Base-by-base conservation (phyloP, 148 eudicot species). In the Silene conica region DNA sequence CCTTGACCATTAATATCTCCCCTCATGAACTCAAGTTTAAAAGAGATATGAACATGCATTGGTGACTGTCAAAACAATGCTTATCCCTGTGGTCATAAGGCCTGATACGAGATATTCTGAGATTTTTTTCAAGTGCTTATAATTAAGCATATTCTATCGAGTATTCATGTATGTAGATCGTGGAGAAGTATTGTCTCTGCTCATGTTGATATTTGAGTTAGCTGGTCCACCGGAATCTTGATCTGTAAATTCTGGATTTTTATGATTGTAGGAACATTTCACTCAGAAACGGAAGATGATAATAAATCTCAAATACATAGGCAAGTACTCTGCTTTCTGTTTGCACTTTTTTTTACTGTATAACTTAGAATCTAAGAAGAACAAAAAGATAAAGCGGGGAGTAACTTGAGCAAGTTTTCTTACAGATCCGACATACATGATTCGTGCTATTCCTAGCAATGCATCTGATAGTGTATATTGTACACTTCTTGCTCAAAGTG, bases 341-440 rank as follows among this genome's bases (percentile, higher is more conserved):
- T n/a, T 31, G 8, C 19, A 22, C 34, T 68, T 61, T 34, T 60
- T 15, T 74, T 21, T 67, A 58, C 48, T 69, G 25, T 55, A 45
- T 22, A 56, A 48, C 54, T 48, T 28, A 58, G 23, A 67, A 59
- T 50, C 38, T 12, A 67, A 22, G 72, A 73, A 61, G n/a, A n/a
- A n/a, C 15, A 59, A 34, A 12, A 19, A 23, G 38, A 34, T 8
- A 16, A 28, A 31, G 41, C n/a, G 41, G 15, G 43, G 59, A 60
- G 38, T 69, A 69, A 79, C 77, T 45, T 76, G 57, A 78, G 69
- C 60, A 18, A 77, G 22, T 69, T 82, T 52, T 77, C 19, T 75
- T 66, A 69, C 92, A 94, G 98, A 94, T 88, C 98, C 98, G 22
- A 94, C 98, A 11, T 94, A 94, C 83, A 94, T 94, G 98, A 88